A percentile compares a stretch with the other conserved stretches of the same genome.
Conservation (phyloP, 2,329 filamentous ascomycete genomes). For the Trichoderma citrinoviride region DNA sequence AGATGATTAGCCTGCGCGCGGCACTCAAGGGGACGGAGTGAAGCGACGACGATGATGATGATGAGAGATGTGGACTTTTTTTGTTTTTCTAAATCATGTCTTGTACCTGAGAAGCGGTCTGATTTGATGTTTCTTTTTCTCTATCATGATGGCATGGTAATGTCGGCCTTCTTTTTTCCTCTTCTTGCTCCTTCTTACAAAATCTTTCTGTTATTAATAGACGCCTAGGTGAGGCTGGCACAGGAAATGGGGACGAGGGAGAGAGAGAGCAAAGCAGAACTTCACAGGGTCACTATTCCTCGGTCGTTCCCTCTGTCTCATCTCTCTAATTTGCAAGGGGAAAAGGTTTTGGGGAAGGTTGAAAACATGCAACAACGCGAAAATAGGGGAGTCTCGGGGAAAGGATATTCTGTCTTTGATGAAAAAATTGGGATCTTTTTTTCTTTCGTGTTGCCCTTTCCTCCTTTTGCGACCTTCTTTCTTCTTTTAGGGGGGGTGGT, state of each 20-base stretch:
- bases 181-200: neutral
- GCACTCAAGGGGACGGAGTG: slow-evolving; percentile 47
- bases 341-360: neutral
- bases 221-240: neutral
- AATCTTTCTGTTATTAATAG: slow-evolving; percentile 1
- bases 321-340: neutral
- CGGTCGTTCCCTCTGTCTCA: too few species aligned
- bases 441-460: neutral
- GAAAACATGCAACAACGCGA: neutral
- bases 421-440: neutral
- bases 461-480: neutral
- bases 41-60: slow-evolving; percentile 24
- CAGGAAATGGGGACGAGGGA: neutral
- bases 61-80: neutral
- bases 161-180: neutral
- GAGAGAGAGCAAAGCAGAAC: too few species aligned
- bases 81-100: neutral
- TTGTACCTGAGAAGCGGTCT: neutral
- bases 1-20: slow-evolving; percentile 69
- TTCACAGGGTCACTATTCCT: too few species aligned
- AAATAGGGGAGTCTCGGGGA: slow-evolving; percentile 3
- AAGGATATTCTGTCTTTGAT: neutral
- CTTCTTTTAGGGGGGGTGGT: neutral
- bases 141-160: slow-evolving; percentile 16
- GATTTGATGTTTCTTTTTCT: neutral